phyloP scores from a whole-genome alignment of 768 basidiomycete genomes.

The Podaxis carcinomalis region DNA sequence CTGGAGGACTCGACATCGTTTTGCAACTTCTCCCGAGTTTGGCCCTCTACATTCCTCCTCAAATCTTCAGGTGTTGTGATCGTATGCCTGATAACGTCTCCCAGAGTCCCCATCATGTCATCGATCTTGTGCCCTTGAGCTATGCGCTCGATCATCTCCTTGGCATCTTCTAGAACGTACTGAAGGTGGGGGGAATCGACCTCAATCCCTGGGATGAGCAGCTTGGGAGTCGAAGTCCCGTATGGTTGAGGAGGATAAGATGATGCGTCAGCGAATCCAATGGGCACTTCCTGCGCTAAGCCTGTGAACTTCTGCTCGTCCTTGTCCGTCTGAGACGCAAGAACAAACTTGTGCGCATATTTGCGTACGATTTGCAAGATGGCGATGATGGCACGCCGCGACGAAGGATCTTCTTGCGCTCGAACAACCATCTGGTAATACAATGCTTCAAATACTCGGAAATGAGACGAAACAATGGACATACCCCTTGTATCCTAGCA shows the following conservation, averaged over 20 bases:
- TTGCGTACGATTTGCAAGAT: conserved; percentile 28
- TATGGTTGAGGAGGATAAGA: conserved; percentile 20
- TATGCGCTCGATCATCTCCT: conserved; percentile 30
- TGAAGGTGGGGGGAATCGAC: conserved; percentile 14
- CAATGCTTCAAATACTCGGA: not conserved
- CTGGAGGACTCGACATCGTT: not conserved
- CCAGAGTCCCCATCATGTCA: conserved; percentile 21
- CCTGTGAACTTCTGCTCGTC: not conserved
- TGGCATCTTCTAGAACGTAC: conserved; percentile 23
- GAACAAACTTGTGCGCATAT: conserved; percentile 23
- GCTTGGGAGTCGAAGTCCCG: not conserved
- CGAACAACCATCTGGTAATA: conserved; percentile 22
- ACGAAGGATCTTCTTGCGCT: conserved; percentile 27
- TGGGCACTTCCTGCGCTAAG: not conserved
- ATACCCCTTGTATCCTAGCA: conserved; percentile 26
- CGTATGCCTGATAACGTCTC: conserved; percentile 16
- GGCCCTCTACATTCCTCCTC: not conserved
- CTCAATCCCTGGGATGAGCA: conserved; percentile 9
- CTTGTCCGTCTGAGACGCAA: conserved; percentile 10
- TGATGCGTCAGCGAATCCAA: conserved; percentile 1
- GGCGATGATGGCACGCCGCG: conserved; percentile 26
- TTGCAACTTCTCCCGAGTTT: not conserved
- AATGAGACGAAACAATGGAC: not conserved
- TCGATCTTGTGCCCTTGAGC: conserved; percentile 29
- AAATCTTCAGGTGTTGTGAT: conserved; percentile 14